A percentile compares a stretch with the other conserved stretches of the same genome.
phyloP scores from a whole-genome alignment of 441 rosid species.

The Adansonia madagascariensis region DNA sequence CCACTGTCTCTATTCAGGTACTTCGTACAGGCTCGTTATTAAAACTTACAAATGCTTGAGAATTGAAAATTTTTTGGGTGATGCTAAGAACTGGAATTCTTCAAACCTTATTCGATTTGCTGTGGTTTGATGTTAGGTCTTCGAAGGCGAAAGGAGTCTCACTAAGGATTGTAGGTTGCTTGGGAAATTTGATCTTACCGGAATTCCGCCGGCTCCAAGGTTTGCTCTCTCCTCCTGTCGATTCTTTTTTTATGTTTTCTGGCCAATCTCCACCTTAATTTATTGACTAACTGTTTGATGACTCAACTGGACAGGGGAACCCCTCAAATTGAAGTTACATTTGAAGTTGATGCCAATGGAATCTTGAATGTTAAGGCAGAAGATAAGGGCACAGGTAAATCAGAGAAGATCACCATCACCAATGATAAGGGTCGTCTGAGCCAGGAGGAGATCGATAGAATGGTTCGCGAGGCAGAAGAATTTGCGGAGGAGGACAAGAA shows the following conservation, averaged over 20 bases:
- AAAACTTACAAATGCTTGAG: neutral
- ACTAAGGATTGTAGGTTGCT: conserved; percentile 92
- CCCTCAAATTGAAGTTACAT: conserved; percentile 96
- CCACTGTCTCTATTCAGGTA: conserved; percentile 93
- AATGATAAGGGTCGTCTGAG: conserved; percentile 95
- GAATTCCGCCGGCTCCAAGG: conserved; percentile 96
- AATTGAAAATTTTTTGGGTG: too few relatives aligned
- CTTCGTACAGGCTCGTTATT: neutral
- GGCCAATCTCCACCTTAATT: neutral
- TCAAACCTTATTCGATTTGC: conserved; percentile 5
- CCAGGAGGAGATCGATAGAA: conserved; percentile 94
- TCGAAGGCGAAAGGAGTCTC: conserved; percentile 98
- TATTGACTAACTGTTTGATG: neutral
- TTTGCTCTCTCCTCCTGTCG: conserved; percentile 16
- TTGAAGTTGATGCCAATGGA: conserved; percentile 96
- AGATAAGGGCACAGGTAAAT: conserved; percentile 87
- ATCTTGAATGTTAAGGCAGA: conserved; percentile 93
- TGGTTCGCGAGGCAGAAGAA: conserved; percentile 96
- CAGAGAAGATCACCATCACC: conserved; percentile 96
- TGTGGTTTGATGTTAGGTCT: conserved; percentile 52
- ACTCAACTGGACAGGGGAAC: conserved; percentile 66
- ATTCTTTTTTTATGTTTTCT: neutral
- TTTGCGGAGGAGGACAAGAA: conserved; percentile 97
- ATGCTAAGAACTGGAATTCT: neutral
- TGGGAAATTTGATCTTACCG: conserved; percentile 82